Evolutionary conservation across 768 basidiomycete species (phyloP), one percentile per base, ranked within the genome.

Genomic region (Lanmaoa rubissima): DNA sequence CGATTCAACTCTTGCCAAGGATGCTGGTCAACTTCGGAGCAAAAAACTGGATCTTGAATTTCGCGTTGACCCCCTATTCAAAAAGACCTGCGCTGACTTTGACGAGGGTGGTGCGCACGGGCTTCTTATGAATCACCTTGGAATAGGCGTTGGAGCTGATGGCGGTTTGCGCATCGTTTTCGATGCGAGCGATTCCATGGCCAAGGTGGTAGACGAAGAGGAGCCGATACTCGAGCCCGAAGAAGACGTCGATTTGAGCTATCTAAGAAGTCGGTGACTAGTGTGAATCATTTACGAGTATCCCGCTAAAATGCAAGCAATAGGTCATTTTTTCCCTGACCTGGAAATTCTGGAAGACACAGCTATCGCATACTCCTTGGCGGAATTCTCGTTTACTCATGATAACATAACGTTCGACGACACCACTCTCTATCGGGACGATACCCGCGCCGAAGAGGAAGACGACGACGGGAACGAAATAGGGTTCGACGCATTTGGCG

Each of bases 81-180:
- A 84, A 75, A 99, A 99, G 79, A 98, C 97, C 2, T 92, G 88
- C 65, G 96, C 92, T 24, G 97, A 99, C 68, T 98, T 99, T 66
- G 97, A 99, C 69, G 97, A 99, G 72, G 97, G 95, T 41, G 96
- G 97, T 47, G 97, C 97, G 0, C 87, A 92, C 57, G 97, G 97
- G 12, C 74, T 99, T 46, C 76, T 99, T 34, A 96, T 98, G 95
- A 98, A 99, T 68, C 97, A 99, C 67, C 79, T 99, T 41, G 81
- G 82, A 50, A 65, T 92, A 52, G 90, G 88, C 19, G 77, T 87
- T 1, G 90, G 90, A 3, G 82, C 81, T 17, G 92, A 95, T 56
- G 89, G 90, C 4, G 85, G 84, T 40, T 79, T 98, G 70, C 79
- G 94, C 57, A 90, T 99, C 49, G 91, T 98, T 28, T 99, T 99